Evolutionary conservation across 176 grass and related monocot species (phyloP).

Genomic region (Juncus inflexus): DNA sequence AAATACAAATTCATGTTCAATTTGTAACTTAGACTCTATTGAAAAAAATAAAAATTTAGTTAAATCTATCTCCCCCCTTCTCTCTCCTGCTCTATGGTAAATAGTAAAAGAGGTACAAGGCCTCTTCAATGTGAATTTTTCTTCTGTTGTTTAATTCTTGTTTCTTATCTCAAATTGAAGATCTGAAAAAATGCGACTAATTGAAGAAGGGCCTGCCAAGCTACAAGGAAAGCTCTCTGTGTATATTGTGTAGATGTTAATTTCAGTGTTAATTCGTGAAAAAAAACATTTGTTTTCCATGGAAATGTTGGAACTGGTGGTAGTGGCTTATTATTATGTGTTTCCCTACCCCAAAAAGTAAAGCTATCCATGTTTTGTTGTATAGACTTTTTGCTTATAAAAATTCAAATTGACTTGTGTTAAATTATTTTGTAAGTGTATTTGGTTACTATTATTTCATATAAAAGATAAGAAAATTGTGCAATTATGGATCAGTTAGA

Average conservation of each 20-base stretch:
- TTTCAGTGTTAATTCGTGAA: constrained; percentile 57
- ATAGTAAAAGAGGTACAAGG: constrained; percentile 49
- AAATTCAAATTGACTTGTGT: constrained; percentile 37
- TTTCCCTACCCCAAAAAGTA: constrained; percentile 39
- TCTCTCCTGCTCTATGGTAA: constrained; percentile 31
- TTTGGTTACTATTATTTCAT: not conserved
- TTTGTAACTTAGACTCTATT: constrained; percentile 40
- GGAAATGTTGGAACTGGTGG: constrained; percentile 51
- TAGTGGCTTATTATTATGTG: constrained; percentile 66
- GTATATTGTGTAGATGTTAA: constrained; percentile 78
- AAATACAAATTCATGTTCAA: constrained; percentile 32
- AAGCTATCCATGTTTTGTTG: constrained; percentile 80
- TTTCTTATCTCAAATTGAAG: constrained; percentile 46
- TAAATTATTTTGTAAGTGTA: constrained; percentile 31
- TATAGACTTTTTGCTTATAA: constrained; percentile 69
- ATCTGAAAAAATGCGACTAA: constrained; percentile 51
- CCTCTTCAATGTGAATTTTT: constrained; percentile 26
- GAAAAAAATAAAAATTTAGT: constrained; percentile 46
- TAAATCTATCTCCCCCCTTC: constrained; percentile 8
- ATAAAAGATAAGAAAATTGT: too few species aligned
- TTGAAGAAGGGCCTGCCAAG: constrained; percentile 24
- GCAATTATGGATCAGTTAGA: too few species aligned
- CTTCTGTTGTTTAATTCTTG: constrained; percentile 38
- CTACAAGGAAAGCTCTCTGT: constrained; percentile 52
- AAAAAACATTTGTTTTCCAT: constrained; percentile 44